Conservation (phyloP, 140 eudicot genomes). For the Stevia rebaudiana region DNA sequence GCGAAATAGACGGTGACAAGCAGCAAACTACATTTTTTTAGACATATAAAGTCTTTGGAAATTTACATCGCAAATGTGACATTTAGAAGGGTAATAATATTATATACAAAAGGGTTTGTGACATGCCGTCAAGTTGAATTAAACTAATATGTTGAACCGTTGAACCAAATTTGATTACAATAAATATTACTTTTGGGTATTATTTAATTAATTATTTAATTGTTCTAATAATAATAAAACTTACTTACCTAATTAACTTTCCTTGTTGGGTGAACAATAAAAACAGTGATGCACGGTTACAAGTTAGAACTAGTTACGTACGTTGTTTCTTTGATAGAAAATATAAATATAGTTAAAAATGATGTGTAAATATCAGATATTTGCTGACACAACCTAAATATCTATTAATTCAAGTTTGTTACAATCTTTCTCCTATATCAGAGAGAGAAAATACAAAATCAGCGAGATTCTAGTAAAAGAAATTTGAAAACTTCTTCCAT, state of each 20-base stretch:
- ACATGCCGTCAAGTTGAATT: slow-evolving; percentile 20
- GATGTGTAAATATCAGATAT: slow-evolving; percentile 3
- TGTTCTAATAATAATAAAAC: too few relatives aligned
- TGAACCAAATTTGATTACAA: background rate
- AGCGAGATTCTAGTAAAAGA: background rate
- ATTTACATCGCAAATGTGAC: slow-evolving; percentile 15
- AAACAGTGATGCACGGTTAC: slow-evolving; percentile 7
- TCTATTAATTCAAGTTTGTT: slow-evolving; percentile 14
- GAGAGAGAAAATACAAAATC: slow-evolving; percentile 1
- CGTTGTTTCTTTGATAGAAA: too few relatives aligned
- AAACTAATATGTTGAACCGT: background rate
- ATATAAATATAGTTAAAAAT: background rate
- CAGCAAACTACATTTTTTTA: background rate
- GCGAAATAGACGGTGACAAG: background rate
- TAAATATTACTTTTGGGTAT: background rate
- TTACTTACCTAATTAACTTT: too few relatives aligned
- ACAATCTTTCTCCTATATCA: slow-evolving; percentile 12
- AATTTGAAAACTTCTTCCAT: background rate
- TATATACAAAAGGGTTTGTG: slow-evolving; percentile 1
- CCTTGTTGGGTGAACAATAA: slow-evolving; percentile 22
- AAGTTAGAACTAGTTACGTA: too few relatives aligned
- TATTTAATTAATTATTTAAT: background rate
- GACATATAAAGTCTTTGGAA: slow-evolving; percentile 2
- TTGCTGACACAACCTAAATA: slow-evolving; percentile 13
- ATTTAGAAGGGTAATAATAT: background rate